These are phyloP conservation scores for Neurospora sp. DNA, from an alignment of 495 filamentous ascomycete genomes.

Conservation along the genomic window DNA sequence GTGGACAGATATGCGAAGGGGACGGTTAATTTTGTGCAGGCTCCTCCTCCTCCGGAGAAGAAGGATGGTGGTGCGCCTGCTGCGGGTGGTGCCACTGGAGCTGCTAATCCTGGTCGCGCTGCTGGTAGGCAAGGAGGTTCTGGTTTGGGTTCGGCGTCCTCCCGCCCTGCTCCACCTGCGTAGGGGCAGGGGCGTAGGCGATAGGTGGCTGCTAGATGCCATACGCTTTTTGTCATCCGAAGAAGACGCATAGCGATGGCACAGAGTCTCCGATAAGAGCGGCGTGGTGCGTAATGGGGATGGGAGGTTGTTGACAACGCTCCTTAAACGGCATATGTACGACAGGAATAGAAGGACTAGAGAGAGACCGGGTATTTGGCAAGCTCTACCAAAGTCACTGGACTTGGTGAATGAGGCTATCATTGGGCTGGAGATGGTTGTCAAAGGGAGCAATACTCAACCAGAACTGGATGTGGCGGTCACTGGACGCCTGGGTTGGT, in stretches of 20 bases:
- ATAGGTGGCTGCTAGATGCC: not conserved
- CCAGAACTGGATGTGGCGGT: not conserved
- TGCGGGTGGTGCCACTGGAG: not conserved
- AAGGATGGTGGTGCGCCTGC: not conserved
- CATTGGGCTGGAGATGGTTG: not conserved
- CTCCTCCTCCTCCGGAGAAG: not conserved
- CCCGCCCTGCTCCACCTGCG: not conserved
- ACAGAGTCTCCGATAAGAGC: not conserved
- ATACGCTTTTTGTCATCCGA: not conserved
- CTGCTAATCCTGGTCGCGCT: not conserved
- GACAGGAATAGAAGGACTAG: not conserved
- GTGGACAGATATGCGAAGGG: constrained; percentile 64
- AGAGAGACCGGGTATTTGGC: not conserved
- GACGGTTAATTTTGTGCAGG: constrained; percentile 14
- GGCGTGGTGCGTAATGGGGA: not conserved
- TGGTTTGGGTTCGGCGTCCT: not conserved
- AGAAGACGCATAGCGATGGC: not conserved
- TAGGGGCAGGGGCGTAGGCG: not conserved
- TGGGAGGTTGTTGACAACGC: not conserved
- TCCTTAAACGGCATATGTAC: not conserved
- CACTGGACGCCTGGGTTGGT: not conserved
- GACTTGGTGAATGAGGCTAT: not conserved
- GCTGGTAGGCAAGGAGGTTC: not conserved
- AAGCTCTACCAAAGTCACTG: not conserved
- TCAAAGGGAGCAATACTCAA: not conserved